phyloP scores from a whole-genome alignment of 257 asterid species.

The Rauvolfia tetraphylla region DNA sequence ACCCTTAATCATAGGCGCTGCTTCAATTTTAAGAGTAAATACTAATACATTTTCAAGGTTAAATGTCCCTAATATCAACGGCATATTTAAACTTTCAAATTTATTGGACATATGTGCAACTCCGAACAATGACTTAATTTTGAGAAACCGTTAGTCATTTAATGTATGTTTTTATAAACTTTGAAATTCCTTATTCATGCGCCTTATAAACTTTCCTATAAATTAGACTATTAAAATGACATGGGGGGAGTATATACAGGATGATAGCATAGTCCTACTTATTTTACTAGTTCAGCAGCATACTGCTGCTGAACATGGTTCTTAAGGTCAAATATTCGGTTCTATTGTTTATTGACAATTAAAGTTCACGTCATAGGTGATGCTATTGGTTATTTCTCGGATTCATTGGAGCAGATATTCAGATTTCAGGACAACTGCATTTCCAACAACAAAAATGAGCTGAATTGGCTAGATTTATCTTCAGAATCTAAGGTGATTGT shows the following conservation, averaged over 20 bases:
- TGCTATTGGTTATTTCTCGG: conserved; percentile 57
- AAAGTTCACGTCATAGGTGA: conserved; percentile 51
- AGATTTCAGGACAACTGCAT: conserved; percentile 34
- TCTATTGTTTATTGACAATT: not conserved
- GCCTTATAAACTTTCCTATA: no score
- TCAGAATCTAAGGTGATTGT: conserved; percentile 54
- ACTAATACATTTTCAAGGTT: no score
- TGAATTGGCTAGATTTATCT: conserved; percentile 65
- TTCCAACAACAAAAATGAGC: conserved; percentile 33
- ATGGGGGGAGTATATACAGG: not conserved
- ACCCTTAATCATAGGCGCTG: no score
- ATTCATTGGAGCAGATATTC: conserved; percentile 55
- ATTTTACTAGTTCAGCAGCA: not conserved
- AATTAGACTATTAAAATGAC: no score
- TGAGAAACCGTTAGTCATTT: no score
- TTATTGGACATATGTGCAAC: no score
- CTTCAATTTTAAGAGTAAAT: no score
- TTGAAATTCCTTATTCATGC: no score
- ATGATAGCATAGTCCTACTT: not conserved
- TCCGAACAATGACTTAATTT: no score
- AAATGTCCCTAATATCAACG: no score
- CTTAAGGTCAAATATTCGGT: not conserved
- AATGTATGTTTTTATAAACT: no score
- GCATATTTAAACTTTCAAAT: no score
- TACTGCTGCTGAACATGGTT: not conserved